Evolutionary conservation across 805 yeast genomes (phyloP).

Genomic region (Lipomyces lipofer): DNA sequence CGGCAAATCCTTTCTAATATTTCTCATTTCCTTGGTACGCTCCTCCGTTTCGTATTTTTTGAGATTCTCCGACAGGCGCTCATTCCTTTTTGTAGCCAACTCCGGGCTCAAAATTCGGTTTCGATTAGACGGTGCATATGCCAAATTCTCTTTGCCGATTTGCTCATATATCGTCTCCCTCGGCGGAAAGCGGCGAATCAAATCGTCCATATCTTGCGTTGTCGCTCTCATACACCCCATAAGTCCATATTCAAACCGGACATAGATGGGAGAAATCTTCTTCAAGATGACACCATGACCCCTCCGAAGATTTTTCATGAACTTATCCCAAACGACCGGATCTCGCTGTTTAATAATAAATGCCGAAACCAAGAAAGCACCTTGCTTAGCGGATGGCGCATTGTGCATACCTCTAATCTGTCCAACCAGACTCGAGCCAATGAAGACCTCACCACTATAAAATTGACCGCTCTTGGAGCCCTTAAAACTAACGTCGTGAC

Average conservation of each 20-base stretch:
- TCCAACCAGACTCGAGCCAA: slow-evolving; percentile 17
- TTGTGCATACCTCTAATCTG: slow-evolving; percentile 20
- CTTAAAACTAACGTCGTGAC: neutral
- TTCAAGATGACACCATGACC: slow-evolving; percentile 16
- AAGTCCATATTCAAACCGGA: neutral
- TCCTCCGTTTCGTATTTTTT: slow-evolving; percentile 3
- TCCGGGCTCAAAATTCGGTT: neutral
- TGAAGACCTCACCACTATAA: slow-evolving; percentile 6
- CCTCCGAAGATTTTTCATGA: slow-evolving; percentile 4
- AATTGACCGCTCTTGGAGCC: neutral
- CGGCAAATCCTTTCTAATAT: slow-evolving; percentile 19
- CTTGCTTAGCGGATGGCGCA: slow-evolving; percentile 7
- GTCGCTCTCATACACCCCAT: slow-evolving; percentile 13
- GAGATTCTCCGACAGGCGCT: neutral
- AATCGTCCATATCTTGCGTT: slow-evolving; percentile 2
- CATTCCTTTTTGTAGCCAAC: neutral
- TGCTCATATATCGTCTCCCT: slow-evolving; percentile 1
- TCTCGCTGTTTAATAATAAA: slow-evolving; percentile 15
- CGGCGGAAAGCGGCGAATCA: neutral
- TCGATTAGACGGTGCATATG: neutral
- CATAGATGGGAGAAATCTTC: slow-evolving; percentile 8
- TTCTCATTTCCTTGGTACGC: slow-evolving; percentile 14
- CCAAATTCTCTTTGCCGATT: slow-evolving; percentile 4
- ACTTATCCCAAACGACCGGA: slow-evolving; percentile 15
- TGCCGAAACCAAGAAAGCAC: slow-evolving; percentile 21